These are phyloP conservation scores for Venturia oleaginea DNA, from an alignment of 2,329 filamentous ascomycete species.

Conservation along the genomic window DNA sequence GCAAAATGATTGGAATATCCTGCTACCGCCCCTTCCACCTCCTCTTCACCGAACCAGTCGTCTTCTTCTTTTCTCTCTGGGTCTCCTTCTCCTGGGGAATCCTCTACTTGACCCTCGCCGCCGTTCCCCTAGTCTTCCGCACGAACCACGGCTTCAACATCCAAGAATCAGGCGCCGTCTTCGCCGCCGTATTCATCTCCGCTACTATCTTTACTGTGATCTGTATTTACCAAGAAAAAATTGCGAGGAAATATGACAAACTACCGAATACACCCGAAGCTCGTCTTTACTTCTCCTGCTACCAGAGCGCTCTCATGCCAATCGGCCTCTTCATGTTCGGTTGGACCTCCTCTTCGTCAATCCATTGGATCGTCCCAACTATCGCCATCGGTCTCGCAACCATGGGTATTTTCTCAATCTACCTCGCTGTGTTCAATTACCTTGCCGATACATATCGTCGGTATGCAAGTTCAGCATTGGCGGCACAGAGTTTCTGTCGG, in stretches of 20 bases:
- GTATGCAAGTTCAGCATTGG: slow-evolving; percentile 77
- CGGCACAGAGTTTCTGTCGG: slow-evolving; percentile 76
- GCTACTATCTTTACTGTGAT: slow-evolving; percentile 56
- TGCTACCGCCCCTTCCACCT: slow-evolving; percentile 70
- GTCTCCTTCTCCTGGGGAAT: slow-evolving; percentile 84
- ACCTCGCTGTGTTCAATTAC: slow-evolving; percentile 87
- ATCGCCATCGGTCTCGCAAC: slow-evolving; percentile 65
- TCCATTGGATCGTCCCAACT: slow-evolving; percentile 64
- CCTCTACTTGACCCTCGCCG: slow-evolving; percentile 74
- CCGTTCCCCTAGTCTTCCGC: slow-evolving; percentile 68
- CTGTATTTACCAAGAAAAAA: slow-evolving; percentile 63
- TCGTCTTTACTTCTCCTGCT: slow-evolving; percentile 73
- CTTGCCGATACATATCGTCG: slow-evolving; percentile 79
- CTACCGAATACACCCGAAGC: slow-evolving; percentile 52
- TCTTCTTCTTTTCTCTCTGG: slow-evolving; percentile 85
- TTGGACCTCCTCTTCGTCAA: slow-evolving; percentile 53
- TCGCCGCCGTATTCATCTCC: slow-evolving; percentile 62
- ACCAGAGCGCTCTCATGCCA: slow-evolving; percentile 66
- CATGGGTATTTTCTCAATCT: slow-evolving; percentile 79
- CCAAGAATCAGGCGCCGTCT: slow-evolving; percentile 61
- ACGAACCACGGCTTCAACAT: slow-evolving; percentile 58
- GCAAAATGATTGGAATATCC: slow-evolving; percentile 63
- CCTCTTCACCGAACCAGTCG: slow-evolving; percentile 65
- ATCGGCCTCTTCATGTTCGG: slow-evolving; percentile 75
- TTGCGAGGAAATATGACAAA: slow-evolving; percentile 43